These are phyloP conservation scores for Colletotrichum sp. DNA, from an alignment of 2,329 filamentous ascomycete species.

Conservation along the genomic window DNA sequence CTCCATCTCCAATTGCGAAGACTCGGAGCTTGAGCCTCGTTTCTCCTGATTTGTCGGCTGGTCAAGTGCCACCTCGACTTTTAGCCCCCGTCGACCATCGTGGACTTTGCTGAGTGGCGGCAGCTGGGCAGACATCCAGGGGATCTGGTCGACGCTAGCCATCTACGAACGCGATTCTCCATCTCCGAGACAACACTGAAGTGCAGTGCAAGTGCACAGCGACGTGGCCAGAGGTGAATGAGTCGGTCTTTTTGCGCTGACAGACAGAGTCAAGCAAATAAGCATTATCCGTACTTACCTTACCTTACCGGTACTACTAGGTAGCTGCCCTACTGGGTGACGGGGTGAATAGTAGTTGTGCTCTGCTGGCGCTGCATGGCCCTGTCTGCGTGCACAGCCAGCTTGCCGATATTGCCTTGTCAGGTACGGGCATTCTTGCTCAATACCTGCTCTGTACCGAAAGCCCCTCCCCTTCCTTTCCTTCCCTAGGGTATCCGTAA, in stretches of 20 bases:
- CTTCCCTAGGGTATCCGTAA: background rate
- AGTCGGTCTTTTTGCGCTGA: background rate
- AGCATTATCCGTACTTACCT: background rate
- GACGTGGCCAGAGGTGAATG: background rate
- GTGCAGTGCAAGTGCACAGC: background rate
- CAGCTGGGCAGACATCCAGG: background rate
- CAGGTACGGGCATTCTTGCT: background rate
- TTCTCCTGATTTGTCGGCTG: background rate
- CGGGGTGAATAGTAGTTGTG: background rate
- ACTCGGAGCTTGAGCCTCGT: background rate
- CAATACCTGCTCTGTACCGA: background rate
- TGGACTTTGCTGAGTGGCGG: background rate
- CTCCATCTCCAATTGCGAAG: background rate
- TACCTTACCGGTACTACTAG: background rate
- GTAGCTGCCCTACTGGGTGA: background rate
- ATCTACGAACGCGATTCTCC: background rate
- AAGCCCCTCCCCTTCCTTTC: background rate
- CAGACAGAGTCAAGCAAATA: background rate
- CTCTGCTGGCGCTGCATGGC: background rate
- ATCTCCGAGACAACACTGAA: background rate
- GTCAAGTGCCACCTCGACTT: constrained; percentile 1
- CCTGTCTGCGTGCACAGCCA: background rate
- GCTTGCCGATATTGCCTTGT: background rate
- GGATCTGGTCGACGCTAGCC: background rate
- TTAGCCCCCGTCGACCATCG: background rate